Base-by-base conservation (phyloP, 805 yeast species). In the Kazachstania bromeliacearum region DNA sequence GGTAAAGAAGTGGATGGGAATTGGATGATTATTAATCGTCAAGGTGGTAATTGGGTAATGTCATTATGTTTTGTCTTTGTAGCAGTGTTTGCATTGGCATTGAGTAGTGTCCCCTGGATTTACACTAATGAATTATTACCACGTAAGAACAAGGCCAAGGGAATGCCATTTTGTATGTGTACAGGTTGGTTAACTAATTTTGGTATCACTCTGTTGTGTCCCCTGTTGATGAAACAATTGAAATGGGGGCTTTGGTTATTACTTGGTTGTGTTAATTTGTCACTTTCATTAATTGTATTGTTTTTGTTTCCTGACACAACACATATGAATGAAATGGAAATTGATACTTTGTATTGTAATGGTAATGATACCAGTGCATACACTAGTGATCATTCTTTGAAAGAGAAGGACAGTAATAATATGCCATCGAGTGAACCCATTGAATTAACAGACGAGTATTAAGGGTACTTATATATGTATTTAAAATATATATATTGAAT, bases 101-200 rank as follows among this genome's bases (percentile, higher is more conserved):
- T 74, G 10, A 55, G 68, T 1, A 63, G 75, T 29, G 65, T 65
- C 3, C 64, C 74, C 23, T 66, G 71, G 71, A 49, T 73, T 15
- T 73, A 70, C 45, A 62, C 71, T 4, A 63, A 67, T 34, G 79
- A 74, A 44, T 51, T 71, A 4, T 63, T 74, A 29, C 72, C 73
- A 0, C 52, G 53, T 1, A 53, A 55, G 19, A 66, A 70, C 1
- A 66, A 72, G 41, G 55, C 69, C 0, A 70, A 68, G 43, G 75
- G 75, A 0, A 52, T 66, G 18, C 59, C 74, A 0, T 42, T 71
- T 4, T 64, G 72, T 31, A 65, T 69, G 66, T 51, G 67, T 18
- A 50, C 61, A 10, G 67, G 72, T 2, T 72, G 75, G 76, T 41
- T 57, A 1, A 39, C 64, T 6, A 64, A 59, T 41, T 63, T 63